Evolutionary conservation across 2,329 filamentous ascomycete species (phyloP).

Genomic region (Nannizzia gypsea): DNA sequence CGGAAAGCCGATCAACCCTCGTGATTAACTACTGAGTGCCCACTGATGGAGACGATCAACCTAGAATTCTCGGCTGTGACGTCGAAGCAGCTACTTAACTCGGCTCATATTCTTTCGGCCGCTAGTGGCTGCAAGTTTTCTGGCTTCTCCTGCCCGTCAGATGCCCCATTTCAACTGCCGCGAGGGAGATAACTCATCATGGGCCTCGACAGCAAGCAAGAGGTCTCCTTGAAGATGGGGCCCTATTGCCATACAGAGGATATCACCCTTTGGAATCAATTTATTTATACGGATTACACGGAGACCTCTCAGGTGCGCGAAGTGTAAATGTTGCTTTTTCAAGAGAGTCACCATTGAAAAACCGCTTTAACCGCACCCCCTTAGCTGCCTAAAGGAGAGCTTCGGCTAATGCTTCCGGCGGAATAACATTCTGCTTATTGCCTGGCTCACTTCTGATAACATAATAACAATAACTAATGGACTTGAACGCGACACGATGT

Average conservation of each 20-base stretch:
- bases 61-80: background rate
- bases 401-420: background rate
- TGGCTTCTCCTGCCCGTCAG: background rate
- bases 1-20: background rate
- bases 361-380: background rate
- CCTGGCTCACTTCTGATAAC: background rate
- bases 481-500: background rate
- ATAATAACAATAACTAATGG: too few species aligned
- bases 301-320: too few species aligned
- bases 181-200: too few species aligned
- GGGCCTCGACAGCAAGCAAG: too few species aligned
- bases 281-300: too few species aligned
- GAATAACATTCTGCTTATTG: background rate
- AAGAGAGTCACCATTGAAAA: background rate
- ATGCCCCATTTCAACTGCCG: background rate
- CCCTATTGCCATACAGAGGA: background rate
- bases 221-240: too few species aligned
- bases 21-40: background rate
- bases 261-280: too few species aligned
- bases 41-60: background rate
- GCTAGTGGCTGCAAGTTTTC: background rate
- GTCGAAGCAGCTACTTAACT: background rate
- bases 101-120: background rate
- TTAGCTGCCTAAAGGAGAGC: background rate
- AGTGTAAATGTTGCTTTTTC: background rate